Evolutionary conservation across 1,284 basidiomycete genomes (phyloP).

Genomic region (Pseudomicrostroma phylloplanum): DNA sequence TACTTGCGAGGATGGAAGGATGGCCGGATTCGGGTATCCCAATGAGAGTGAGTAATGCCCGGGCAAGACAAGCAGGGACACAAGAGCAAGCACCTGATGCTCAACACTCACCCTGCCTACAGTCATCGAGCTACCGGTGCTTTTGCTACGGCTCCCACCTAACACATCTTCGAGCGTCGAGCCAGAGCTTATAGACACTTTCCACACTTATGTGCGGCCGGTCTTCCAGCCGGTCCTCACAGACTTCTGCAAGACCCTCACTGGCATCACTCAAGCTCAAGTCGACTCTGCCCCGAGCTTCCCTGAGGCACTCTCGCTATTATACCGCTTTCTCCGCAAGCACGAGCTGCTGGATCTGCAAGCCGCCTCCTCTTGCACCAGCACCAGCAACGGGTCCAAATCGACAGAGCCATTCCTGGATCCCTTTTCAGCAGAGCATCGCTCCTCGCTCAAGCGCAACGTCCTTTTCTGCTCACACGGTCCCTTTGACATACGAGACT

Average conservation of each 20-base stretch:
- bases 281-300: conserved; percentile 74
- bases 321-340: conserved; percentile 61
- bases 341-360: conserved; percentile 51
- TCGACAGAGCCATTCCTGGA: no score
- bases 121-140: conserved; percentile 72
- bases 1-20: conserved; percentile 60
- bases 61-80: conserved; percentile 15
- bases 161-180: no score
- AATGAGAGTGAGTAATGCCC: conserved; percentile 62
- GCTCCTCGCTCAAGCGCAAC: conserved; percentile 14
- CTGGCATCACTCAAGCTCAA: conserved; percentile 76
- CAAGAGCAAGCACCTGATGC: background rate
- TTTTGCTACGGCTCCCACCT: conserved; percentile 57
- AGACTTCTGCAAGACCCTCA: conserved; percentile 75
- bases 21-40: conserved; percentile 60
- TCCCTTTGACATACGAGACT: conserved; percentile 68
- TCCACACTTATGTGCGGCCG: conserved; percentile 80
- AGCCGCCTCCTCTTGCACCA: conserved; percentile 14
- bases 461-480: conserved; percentile 56
- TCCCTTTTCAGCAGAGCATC: no score
- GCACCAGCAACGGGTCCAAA: conserved; percentile 9
- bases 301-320: conserved; percentile 61
- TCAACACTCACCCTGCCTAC: conserved; percentile 16
- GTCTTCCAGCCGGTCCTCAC: conserved; percentile 76
- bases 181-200: conserved; percentile 58